Conservation (phyloP, 768 basidiomycete genomes). For the Pulveroboletus frians region DNA sequence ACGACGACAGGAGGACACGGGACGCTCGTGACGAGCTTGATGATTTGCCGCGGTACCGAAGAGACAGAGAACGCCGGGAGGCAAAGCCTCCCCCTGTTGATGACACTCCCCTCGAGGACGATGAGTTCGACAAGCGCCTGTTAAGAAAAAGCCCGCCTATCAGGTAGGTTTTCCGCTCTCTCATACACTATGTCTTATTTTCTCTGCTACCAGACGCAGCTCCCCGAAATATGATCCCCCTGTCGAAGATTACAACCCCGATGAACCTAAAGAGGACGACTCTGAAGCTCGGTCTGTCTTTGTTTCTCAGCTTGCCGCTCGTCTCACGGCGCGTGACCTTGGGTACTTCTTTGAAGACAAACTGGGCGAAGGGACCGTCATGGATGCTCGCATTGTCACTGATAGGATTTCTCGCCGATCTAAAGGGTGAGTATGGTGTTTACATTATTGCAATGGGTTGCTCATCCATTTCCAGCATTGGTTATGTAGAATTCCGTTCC, state of each 20-base stretch:
- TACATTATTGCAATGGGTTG: background rate
- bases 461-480: slow-evolving; percentile 59
- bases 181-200: slow-evolving; percentile 5
- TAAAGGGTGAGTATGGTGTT: slow-evolving; percentile 70
- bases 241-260: slow-evolving; percentile 70
- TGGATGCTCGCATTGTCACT: slow-evolving; percentile 95
- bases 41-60: slow-evolving; percentile 43
- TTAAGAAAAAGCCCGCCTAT: slow-evolving; percentile 35
- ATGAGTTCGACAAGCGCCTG: slow-evolving; percentile 34
- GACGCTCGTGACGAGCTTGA: slow-evolving; percentile 59
- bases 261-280: slow-evolving; percentile 92
- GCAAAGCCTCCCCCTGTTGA: slow-evolving; percentile 38
- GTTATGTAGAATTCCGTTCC: slow-evolving; percentile 93
- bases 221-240: slow-evolving; percentile 68
- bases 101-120: slow-evolving; percentile 35
- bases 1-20: slow-evolving; percentile 43
- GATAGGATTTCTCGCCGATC: slow-evolving; percentile 92
- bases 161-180: slow-evolving; percentile 33
- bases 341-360: slow-evolving; percentile 99
- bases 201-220: slow-evolving; percentile 44
- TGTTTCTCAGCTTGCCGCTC: slow-evolving; percentile 95
- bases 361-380: slow-evolving; percentile 86
- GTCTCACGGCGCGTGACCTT: slow-evolving; percentile 93
- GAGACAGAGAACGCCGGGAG: slow-evolving; percentile 40
- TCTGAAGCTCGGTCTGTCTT: slow-evolving; percentile 98